phyloP scores from a whole-genome alignment of 202 grass and related monocot genomes.

The Panicum virgatum region DNA sequence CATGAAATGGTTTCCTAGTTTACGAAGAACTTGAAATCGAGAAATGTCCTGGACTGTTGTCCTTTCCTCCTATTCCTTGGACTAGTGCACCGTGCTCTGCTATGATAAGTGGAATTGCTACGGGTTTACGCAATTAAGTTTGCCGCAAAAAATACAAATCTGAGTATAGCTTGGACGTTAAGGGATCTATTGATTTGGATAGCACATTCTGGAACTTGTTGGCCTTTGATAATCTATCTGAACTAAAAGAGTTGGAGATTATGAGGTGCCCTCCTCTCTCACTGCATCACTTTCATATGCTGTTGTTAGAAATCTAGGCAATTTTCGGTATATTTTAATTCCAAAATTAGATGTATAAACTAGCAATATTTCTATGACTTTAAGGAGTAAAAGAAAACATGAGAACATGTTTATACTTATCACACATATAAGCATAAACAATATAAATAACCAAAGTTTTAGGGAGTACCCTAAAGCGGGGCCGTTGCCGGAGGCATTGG shows the following conservation, averaged over 20 bases:
- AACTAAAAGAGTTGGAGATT: fast-evolving
- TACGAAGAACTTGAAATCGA: not conserved
- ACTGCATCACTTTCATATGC: not conserved
- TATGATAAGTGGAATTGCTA: fast-evolving
- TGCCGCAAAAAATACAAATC: fast-evolving
- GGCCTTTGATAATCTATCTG: not conserved
- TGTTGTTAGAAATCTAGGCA: no score
- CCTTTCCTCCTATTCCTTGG: not conserved
- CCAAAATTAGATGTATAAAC: no score
- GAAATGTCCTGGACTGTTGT: not conserved
- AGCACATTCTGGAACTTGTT: not conserved
- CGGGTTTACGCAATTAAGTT: no score
- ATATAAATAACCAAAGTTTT: no score
- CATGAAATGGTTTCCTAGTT: not conserved
- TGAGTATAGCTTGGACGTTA: fast-evolving
- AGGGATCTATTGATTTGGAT: not conserved
- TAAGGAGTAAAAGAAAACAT: no score
- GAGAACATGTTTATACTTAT: no score
- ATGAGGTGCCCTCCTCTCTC: not conserved
- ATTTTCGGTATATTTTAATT: no score
- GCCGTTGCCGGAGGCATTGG: no score
- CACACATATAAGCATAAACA: no score
- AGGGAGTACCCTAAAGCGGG: no score
- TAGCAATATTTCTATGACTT: no score
- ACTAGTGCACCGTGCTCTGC: not conserved